A percentile compares a stretch with the other conserved stretches of the same genome.
Evolutionary conservation across 2,329 filamentous ascomycete species (phyloP).

Genomic region (Phyllosticta citrichinensis): DNA sequence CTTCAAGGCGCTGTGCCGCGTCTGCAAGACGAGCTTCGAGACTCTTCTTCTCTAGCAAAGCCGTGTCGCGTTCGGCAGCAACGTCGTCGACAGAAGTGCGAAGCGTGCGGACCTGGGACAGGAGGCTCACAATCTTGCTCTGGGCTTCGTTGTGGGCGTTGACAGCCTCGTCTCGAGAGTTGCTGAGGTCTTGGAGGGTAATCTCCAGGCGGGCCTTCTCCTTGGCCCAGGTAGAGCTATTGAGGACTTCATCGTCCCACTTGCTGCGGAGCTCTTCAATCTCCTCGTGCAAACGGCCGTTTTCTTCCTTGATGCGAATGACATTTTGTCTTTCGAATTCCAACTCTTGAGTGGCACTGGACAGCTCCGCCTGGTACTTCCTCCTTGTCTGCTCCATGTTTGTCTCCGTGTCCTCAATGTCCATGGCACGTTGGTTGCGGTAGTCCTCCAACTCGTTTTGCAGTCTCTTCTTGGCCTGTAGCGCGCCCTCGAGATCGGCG

Average conservation of each 20-base stretch:
- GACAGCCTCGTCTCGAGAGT: conserved; percentile 88
- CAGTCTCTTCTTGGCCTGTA: conserved; percentile 85
- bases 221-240: conserved; percentile 96
- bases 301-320: conserved; percentile 74
- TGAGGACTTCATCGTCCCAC: conserved; percentile 97
- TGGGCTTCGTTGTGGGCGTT: conserved; percentile 92
- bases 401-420: conserved; percentile 92
- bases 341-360: conserved; percentile 79
- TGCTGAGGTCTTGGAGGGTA: conserved; percentile 76
- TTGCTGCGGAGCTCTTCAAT: conserved; percentile 89
- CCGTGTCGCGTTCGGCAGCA: conserved; percentile 70
- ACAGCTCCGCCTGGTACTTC: conserved; percentile 93
- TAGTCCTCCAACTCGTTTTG: conserved; percentile 98
- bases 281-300: conserved; percentile 82
- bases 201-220: conserved; percentile 89
- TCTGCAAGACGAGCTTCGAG: conserved; percentile 78
- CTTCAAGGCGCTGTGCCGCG: conserved; percentile 79
- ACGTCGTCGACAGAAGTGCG: conserved; percentile 79
- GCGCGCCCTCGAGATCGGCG: conserved; percentile 74
- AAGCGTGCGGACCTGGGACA: conserved; percentile 80
- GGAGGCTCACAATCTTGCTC: conserved; percentile 77
- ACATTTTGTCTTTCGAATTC: conserved; percentile 88
- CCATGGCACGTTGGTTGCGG: conserved; percentile 85
- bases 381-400: conserved; percentile 94
- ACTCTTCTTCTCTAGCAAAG: conserved; percentile 81